Evolutionary conservation across 2,329 filamentous ascomycete species (phyloP), one percentile per base, ranked within the genome.

Genomic region (Lachnellula cervina): DNA sequence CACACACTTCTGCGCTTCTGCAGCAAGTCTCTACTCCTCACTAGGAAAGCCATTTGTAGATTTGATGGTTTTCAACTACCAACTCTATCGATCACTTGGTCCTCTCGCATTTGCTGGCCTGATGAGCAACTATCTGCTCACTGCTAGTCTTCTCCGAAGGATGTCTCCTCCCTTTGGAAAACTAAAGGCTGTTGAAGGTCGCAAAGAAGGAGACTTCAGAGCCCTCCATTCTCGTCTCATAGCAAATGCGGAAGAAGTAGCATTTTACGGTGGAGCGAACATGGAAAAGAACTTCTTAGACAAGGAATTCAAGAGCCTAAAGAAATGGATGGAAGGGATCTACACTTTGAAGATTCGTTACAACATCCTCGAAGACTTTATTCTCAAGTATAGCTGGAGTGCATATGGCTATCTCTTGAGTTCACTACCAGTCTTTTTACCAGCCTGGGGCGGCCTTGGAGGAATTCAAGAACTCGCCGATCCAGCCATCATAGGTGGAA

Each of bases 21-120:
- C 94, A 1, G 92, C 94, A 16, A 90, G 90, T 21, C 76, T 99
- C 5, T 99, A 97, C 74, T 97, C 94, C 1, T 97, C 92, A 0
- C 79, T 99, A 3, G 94, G 94, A n/a, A 99, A 99, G 71, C 94
- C 94, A 0, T 85, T 97, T 62, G 90, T 99, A n/a, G 94, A 99
- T 70, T 79, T 99, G 2, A 89, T 92, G 63, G 94, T 97, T 47
- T 99, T 99, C 78, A 99, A 96, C 73, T 99, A 96, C 71, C 94
- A 99, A 71, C 82, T 99, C 0, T 96, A 96, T 72, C 87, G 87
- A 37, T 96, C 92, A 0, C 79, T 99, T 0, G 94, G 94, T 0
- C 92, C 93, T 1, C 73, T 97, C 17, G 94, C 94, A 0, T 76
- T 97, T 55, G 88, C 86, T 4, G 93, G 90, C 1, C 81, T 99